These are phyloP conservation scores for Pichia exigua DNA, from an alignment of 805 yeast genomes.

Conservation along the genomic window DNA sequence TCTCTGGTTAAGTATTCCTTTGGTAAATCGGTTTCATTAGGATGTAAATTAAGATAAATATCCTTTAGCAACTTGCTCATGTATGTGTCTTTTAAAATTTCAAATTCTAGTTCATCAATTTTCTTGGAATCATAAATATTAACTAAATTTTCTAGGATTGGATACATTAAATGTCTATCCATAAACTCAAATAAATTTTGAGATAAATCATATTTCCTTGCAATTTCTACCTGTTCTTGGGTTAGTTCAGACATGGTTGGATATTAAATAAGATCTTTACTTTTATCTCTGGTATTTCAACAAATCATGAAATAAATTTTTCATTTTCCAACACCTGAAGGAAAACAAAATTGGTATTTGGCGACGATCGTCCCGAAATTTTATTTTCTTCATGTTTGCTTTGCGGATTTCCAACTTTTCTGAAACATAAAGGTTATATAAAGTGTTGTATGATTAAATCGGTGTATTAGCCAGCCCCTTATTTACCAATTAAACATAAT, in stretches of 20 bases:
- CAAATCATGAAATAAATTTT: neutral
- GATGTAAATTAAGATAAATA: constrained; percentile 36
- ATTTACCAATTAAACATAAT: neutral
- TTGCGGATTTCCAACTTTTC: too few species aligned
- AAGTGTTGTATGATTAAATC: too few species aligned
- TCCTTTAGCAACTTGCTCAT: constrained; percentile 45
- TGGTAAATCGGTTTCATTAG: constrained; percentile 31
- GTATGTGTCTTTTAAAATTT: constrained; percentile 48
- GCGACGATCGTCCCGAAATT: neutral
- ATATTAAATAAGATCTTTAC: too few species aligned
- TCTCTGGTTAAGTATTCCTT: constrained; percentile 34
- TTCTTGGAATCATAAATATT: constrained; percentile 29
- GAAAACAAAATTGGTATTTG: too few species aligned
- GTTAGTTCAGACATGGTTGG: constrained; percentile 2
- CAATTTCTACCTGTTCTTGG: constrained; percentile 29
- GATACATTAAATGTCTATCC: constrained; percentile 54
- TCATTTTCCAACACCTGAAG: neutral
- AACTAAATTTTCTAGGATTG: constrained; percentile 17
- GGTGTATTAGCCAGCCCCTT: too few species aligned
- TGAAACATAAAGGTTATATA: too few species aligned
- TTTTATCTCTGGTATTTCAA: too few species aligned
- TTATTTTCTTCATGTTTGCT: too few species aligned
- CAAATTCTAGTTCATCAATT: constrained; percentile 41
- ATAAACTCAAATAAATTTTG: constrained; percentile 47
- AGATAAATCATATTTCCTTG: constrained; percentile 47